Base-by-base conservation (phyloP, 139 green algal species). In the Coelastrella sp. region DNA sequence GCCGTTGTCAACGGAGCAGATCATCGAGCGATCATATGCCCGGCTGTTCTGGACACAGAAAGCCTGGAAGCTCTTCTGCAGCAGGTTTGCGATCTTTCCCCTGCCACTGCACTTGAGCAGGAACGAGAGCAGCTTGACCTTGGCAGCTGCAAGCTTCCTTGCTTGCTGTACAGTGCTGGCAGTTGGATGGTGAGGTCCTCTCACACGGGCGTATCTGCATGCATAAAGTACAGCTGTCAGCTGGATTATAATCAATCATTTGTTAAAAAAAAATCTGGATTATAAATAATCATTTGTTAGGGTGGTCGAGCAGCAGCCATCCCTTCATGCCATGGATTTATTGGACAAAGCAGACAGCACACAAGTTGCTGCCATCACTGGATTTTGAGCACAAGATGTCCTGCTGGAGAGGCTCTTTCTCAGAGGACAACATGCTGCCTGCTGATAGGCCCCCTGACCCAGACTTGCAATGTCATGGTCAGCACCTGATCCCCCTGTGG, bases 1-100 rank as follows among this genome's bases (percentile, higher is more conserved):
- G n/a, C 22, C 68, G 35, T 89, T 89, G 66, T 79, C 68, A 6
- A 82, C 84, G 10, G 68, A 63, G 25, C 35, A 89, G 7, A 82
- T 9, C 15, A 89, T 57, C 27, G 68, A 82, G 25, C 20, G 19
- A 25, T 22, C 68, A 7, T 78, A 75, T 5, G 35, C 24, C 5
- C 68, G 20, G 49, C 19, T 72, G 84, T 89, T 89, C 12, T 82
- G 68, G 25, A 82, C 68, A 17, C 24, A 19, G 17, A 68, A 82
- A 15, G 84, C 68, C 15, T 89, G 66, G 8, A 89, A 57, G 25
- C 84, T 59, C 19, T 68, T 79, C 6, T 22, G 25, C 7, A 89
- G 66, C 6, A 24, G 20, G 27, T 80, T n/a, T 8, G 84, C 65
- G 15, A 68, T 27, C 49, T 22, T 27, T 10, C 10, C 6, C 20